Evolutionary conservation across 2,329 filamentous ascomycete genomes (phyloP), one percentile per base, ranked within the genome.

Genomic region (Teratosphaeria zuluensis): DNA sequence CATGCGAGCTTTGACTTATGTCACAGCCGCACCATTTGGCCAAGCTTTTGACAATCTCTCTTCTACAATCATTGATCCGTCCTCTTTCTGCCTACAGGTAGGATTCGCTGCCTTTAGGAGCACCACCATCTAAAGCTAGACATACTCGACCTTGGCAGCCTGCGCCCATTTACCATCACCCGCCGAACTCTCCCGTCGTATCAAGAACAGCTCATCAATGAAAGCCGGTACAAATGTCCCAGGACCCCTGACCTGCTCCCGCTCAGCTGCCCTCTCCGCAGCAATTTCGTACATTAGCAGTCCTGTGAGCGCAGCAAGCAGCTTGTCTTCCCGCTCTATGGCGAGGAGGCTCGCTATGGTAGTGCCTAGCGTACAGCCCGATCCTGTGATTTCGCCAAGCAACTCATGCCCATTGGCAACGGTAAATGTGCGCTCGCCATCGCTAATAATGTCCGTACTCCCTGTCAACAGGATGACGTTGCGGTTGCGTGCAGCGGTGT

Each of bases 161-260:
- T 73, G 68, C 58, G 84, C 68, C 84, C 84, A 88, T 6, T 63
- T 64, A 7, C 76, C 55, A 61, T 84, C 75, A 0, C 78, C 80
- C 4, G 70, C 68, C 0, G 72, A 74, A 2, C 81, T 81, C 33
- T 77, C 76, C 63, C 75, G 76, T 57, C 82, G 73, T 32, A 79
- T 66, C 3, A 58, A 54, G 63, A 80, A 82, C 55, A 87, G 69
- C 69, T 82, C 88, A 66, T 97, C 92, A 51, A 96, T 76, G 68
- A 96, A 92, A 0, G 86, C 86, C 0, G 90, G 87, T 12, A 95
- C 85, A 76, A 96, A 96, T 0, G 85, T 90, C 0, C 92, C 92
- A 0, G 92, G 91, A 0, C 92, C 92, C 59, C 78, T 79, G 2
- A 94, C 89, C 62, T 85, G 80, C 0, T 76, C 72, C 56, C 84